These are phyloP conservation scores for Phtheirospermum japonicum DNA, from an alignment of 257 asterid genomes.

Conservation along the genomic window DNA sequence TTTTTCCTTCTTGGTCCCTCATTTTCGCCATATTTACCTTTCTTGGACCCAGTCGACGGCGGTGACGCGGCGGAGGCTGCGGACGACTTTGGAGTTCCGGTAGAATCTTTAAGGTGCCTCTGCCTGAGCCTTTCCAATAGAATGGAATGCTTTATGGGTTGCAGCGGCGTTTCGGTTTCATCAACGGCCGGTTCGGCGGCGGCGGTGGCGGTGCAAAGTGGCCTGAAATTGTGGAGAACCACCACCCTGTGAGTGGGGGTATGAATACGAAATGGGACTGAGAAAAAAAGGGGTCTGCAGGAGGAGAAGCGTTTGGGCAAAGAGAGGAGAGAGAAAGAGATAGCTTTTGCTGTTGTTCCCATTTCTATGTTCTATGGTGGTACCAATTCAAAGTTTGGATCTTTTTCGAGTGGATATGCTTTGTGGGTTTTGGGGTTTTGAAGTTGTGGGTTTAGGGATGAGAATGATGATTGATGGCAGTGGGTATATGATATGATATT, in stretches of 20 bases:
- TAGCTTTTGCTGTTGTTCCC: constrained; percentile 50
- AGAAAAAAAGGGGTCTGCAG: constrained; percentile 35
- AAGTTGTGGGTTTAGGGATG: too few relatives aligned
- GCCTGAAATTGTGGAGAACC: constrained; percentile 50
- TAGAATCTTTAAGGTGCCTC: constrained; percentile 77
- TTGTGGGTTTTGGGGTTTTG: too few relatives aligned
- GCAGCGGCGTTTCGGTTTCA: constrained; percentile 34
- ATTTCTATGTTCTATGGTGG: constrained; percentile 16
- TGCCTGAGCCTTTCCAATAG: constrained; percentile 75
- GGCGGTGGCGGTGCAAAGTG: constrained; percentile 50
- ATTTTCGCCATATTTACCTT: constrained; percentile 29
- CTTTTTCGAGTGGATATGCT: neutral
- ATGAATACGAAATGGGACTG: constrained; percentile 28
- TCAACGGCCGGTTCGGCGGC: constrained; percentile 30
- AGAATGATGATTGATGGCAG: too few relatives aligned
- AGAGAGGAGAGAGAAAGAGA: constrained; percentile 52
- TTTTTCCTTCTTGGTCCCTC: constrained; percentile 46
- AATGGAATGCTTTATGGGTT: constrained; percentile 72
- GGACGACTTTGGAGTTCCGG: constrained; percentile 29
- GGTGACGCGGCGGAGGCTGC: constrained; percentile 24
- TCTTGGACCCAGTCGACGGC: constrained; percentile 23
- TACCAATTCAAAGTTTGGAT: constrained; percentile 8
- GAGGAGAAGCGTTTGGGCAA: constrained; percentile 45
- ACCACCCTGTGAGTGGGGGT: constrained; percentile 31
- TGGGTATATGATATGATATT: too few relatives aligned